These are phyloP conservation scores for Morella rubra DNA, from an alignment of 306 rosid genomes.

Conservation along the genomic window DNA sequence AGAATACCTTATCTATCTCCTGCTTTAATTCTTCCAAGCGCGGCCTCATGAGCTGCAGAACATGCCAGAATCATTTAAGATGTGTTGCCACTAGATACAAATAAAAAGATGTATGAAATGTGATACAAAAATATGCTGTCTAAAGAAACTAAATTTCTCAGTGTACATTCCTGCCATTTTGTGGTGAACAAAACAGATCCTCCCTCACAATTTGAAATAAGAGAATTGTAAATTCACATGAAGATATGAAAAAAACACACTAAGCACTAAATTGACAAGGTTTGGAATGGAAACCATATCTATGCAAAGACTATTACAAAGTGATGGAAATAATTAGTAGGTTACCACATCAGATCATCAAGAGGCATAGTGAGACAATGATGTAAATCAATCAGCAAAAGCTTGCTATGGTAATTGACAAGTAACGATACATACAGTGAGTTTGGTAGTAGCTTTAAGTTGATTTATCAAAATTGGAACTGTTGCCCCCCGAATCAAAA, in stretches of 20 bases:
- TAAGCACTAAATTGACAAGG: background rate
- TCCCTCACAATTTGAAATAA: background rate
- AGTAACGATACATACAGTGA: conserved; percentile 56
- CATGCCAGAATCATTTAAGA: conserved; percentile 21
- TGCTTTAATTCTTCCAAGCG: conserved; percentile 59
- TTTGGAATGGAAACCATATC: background rate
- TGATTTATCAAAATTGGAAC: conserved; percentile 71
- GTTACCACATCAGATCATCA: background rate
- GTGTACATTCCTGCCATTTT: background rate
- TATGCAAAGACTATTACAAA: background rate
- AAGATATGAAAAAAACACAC: background rate
- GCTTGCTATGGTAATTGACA: conserved; percentile 3
- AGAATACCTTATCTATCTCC: conserved; percentile 60
- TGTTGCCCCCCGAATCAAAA: conserved; percentile 64
- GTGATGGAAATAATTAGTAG: background rate
- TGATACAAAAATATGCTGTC: background rate
- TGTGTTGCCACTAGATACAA: conserved; percentile 4
- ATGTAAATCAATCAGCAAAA: background rate
- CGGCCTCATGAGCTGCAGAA: conserved; percentile 73
- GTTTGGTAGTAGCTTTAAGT: conserved; percentile 76
- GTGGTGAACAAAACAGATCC: background rate
- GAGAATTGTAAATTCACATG: background rate
- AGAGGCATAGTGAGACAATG: background rate
- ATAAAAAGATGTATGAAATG: background rate
- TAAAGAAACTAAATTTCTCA: background rate